Base-by-base conservation (phyloP, 345 rosid genomes). In the Abelmoschus esculentus region DNA sequence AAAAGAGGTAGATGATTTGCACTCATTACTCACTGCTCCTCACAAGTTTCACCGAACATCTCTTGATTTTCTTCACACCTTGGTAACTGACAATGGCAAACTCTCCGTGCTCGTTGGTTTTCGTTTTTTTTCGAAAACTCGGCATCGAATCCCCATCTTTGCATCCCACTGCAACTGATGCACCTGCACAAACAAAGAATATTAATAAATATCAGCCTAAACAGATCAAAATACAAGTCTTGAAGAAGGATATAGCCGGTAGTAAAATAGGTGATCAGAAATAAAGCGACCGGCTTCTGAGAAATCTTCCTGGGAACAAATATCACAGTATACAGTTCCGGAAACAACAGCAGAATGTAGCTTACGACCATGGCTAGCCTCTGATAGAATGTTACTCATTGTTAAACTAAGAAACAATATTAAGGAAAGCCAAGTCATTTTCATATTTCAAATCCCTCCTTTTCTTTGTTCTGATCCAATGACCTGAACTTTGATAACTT, bases 321-420 rank as follows among this genome's bases (percentile, higher is more conserved):
- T 87, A 80, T 91, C 95, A 34, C 98, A 93, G 82, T 81, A 89
- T 53, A 91, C 97, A 62, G 93, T 86, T 34, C 98, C 97, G 19
- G 88, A 90, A 60, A 87, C 90, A 52, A 83, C 76, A 0, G 96
- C 87, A 65, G 90, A 78, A 60, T 4, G 70, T 14, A 66, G 87
- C 73, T 70, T 79, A 31, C 50, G 17, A 32, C 65, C 17, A 47
- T 49, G 70, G 42, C 70, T 49, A 18, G 76, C 85, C 26, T 83
- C 83, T 36, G 84, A 75, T 9, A 64, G 17, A 36, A n/a, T n/a
- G n/a, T 50, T 49, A 53, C 15, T 6, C 32, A 74, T 53, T 12
- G 74, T 28, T 55, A 66, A 74, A 69, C 75, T 18, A 7, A 87
- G 76, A 13, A 84, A 6, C 32, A 77, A 49, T 8, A 77, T 19